Evolutionary conservation across 768 basidiomycete species (phyloP).

Genomic region (Termitomyces sp.): DNA sequence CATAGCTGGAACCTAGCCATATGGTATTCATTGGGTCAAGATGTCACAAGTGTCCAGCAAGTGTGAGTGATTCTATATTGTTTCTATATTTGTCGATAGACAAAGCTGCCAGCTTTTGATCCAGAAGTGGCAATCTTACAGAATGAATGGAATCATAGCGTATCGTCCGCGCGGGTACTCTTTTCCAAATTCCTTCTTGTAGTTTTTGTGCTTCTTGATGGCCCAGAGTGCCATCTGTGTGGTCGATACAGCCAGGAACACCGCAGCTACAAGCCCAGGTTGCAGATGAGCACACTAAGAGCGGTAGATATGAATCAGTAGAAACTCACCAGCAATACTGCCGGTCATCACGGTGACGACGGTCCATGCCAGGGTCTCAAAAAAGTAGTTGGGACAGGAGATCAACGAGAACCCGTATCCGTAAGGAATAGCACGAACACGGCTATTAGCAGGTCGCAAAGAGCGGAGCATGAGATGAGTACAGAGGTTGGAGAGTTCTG

Average conservation of each 20-base stretch:
- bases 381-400: constrained; percentile 92
- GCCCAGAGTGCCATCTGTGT: constrained; percentile 86
- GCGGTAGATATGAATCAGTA: not conserved
- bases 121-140: constrained; percentile 24
- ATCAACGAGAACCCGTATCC: constrained; percentile 90
- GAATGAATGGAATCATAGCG: constrained; percentile 74
- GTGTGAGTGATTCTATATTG: not conserved
- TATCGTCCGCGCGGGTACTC: constrained; percentile 73
- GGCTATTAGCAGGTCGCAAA: constrained; percentile 77
- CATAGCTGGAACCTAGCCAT: not conserved
- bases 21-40: not conserved
- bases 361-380: constrained; percentile 77
- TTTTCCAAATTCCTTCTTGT: constrained; percentile 92
- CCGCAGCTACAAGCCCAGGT: constrained; percentile 34
- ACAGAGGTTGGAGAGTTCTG: constrained; percentile 78
- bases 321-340: constrained; percentile 53
- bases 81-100: not conserved
- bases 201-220: constrained; percentile 79
- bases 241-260: constrained; percentile 59
- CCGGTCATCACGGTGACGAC: constrained; percentile 72
- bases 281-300: not conserved
- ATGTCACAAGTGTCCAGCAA: not conserved
- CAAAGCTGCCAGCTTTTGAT: not conserved
- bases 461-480: constrained; percentile 79
- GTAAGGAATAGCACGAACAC: constrained; percentile 77